These are phyloP conservation scores for Pichia manshurica DNA, from an alignment of 805 yeast genomes.

Conservation along the genomic window DNA sequence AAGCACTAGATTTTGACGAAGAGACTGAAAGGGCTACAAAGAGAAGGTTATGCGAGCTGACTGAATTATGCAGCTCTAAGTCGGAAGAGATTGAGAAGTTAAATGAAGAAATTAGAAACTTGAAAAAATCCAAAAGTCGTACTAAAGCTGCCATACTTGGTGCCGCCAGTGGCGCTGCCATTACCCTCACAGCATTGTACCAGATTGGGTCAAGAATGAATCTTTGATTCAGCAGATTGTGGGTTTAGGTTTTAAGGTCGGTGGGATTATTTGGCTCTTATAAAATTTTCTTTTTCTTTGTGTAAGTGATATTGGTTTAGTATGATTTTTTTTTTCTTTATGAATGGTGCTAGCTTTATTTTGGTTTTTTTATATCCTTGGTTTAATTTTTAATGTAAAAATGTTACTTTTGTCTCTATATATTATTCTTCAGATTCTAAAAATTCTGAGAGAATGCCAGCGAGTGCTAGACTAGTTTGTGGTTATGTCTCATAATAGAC, in stretches of 20 bases:
- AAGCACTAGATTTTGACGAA: too few relatives aligned
- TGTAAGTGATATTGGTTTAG: not conserved
- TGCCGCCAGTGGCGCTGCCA: conserved; percentile 18
- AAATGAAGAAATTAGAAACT: not conserved
- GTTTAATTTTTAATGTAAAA: too few relatives aligned
- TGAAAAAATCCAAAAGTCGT: not conserved
- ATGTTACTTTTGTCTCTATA: conserved; percentile 1
- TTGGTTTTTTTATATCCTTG: too few relatives aligned
- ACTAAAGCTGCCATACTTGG: conserved; percentile 10
- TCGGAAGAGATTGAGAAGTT: not conserved
- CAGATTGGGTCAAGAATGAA: conserved; percentile 17
- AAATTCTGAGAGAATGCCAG: too few relatives aligned
- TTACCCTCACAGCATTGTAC: conserved; percentile 24
- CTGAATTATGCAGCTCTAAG: not conserved
- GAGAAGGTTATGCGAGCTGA: not conserved
- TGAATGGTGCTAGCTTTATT: too few relatives aligned
- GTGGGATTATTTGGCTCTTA: not conserved
- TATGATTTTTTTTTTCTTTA: not conserved
- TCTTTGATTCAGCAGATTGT: not conserved
- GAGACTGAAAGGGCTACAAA: not conserved
- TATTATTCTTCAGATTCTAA: not conserved
- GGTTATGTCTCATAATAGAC: conserved; percentile 34
- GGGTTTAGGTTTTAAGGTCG: not conserved
- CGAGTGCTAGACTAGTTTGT: conserved; percentile 14
- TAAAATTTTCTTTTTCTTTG: not conserved